Conservation (phyloP, 2,329 filamentous ascomycete genomes). For the Xylaria digitata region DNA sequence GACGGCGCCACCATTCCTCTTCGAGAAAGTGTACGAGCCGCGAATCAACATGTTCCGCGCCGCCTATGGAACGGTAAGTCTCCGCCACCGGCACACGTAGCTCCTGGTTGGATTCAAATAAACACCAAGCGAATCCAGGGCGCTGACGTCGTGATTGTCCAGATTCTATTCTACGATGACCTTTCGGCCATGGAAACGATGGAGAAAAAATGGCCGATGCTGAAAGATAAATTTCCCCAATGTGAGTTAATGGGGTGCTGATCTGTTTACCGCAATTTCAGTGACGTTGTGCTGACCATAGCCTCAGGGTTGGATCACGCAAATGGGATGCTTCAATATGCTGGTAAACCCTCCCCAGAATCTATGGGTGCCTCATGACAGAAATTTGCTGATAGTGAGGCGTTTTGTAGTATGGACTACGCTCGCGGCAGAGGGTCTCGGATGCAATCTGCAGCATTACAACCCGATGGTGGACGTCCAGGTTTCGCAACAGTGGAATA, state of each 20-base stretch:
- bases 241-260: not conserved
- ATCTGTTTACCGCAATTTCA: no score
- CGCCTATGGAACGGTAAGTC: conserved; percentile 23
- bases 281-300: not conserved
- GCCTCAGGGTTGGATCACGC: conserved; percentile 18
- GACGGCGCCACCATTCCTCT: not conserved
- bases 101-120: no score
- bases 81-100: no score
- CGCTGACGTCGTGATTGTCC: not conserved
- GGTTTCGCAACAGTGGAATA: conserved; percentile 8
- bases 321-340: conserved; percentile 26
- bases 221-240: conserved; percentile 14
- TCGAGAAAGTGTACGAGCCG: conserved; percentile 15
- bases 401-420: conserved; percentile 12
- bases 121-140: not conserved
- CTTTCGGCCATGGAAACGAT: not conserved
- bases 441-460: conserved; percentile 22
- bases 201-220: conserved; percentile 5
- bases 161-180: conserved; percentile 27
- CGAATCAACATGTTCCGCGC: conserved; percentile 23
- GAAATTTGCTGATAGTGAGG: not conserved
- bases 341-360: conserved; percentile 2
- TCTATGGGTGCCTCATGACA: no score
- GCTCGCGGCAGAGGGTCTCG: conserved; percentile 21
- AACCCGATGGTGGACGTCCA: conserved; percentile 22